Conservation (phyloP, 768 basidiomycete genomes). For the Hortiboletus flavorubellus region DNA sequence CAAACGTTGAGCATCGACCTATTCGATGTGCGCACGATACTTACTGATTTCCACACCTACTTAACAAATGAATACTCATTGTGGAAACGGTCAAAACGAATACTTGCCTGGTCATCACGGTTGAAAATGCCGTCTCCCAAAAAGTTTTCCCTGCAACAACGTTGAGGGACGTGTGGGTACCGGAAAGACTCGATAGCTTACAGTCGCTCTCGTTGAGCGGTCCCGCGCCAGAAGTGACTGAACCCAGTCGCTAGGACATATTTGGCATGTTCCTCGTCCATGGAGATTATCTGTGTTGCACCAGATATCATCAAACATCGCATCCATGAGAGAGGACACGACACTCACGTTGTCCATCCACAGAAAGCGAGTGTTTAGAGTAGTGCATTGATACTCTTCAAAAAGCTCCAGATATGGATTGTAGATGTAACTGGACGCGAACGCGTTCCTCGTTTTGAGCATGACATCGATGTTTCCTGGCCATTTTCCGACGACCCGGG, state of each 20-base stretch:
- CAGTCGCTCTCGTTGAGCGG: conserved; percentile 63
- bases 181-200: conserved; percentile 30
- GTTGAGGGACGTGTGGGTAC: conserved; percentile 11
- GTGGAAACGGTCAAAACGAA: not conserved
- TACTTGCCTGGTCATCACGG: conserved; percentile 62
- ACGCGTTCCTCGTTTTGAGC: conserved; percentile 50
- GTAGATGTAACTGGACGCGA: conserved; percentile 57
- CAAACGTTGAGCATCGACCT: conserved; percentile 3
- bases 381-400: conserved; percentile 67
- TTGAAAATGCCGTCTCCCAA: conserved; percentile 79
- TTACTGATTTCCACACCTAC: conserved; percentile 63
- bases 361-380: conserved; percentile 63
- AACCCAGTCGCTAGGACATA: conserved; percentile 66
- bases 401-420: conserved; percentile 65
- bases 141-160: conserved; percentile 39
- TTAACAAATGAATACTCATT: conserved; percentile 5
- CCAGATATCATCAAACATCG: not conserved
- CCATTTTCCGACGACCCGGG: conserved; percentile 64
- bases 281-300: conserved; percentile 56
- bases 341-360: conserved; percentile 64
- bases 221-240: conserved; percentile 63
- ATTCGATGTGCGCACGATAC: not conserved
- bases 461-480: conserved; percentile 76
- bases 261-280: conserved; percentile 70
- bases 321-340: not conserved